phyloP scores from a whole-genome alignment of 768 basidiomycete species.

The Podaxis sp. region DNA sequence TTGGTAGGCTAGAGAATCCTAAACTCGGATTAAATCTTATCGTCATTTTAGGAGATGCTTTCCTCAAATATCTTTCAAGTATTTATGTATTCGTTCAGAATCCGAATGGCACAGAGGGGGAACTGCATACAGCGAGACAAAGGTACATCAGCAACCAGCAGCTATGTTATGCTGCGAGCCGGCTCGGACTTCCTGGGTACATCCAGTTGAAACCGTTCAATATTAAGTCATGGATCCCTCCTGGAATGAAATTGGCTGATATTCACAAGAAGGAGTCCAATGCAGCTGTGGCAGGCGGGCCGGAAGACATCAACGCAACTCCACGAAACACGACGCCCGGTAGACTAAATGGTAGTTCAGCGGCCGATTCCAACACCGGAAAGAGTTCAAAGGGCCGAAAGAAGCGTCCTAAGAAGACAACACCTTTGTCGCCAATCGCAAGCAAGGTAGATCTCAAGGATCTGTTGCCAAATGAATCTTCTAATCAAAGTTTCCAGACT shows the following conservation, averaged over 20 bases:
- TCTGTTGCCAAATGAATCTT: neutral
- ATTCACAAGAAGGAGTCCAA: neutral
- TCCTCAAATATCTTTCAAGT: constrained; percentile 75
- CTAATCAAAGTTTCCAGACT: constrained; percentile 37
- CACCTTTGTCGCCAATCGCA: neutral
- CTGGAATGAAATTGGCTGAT: constrained; percentile 11
- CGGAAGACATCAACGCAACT: neutral
- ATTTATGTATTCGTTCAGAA: constrained; percentile 70
- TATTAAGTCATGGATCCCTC: constrained; percentile 54
- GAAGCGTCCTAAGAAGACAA: constrained; percentile 3
- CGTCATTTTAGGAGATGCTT: constrained; percentile 61
- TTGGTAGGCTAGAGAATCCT: constrained; percentile 46
- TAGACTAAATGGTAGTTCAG: neutral
- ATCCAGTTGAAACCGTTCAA: constrained; percentile 71
- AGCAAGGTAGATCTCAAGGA: constrained; percentile 46
- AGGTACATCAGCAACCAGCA: constrained; percentile 72
- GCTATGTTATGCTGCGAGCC: constrained; percentile 50
- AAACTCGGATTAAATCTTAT: constrained; percentile 9
- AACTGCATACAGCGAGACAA: constrained; percentile 62
- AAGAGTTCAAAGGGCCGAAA: neutral
- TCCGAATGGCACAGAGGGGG: constrained; percentile 61
- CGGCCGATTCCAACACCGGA: neutral
- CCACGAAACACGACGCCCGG: neutral
- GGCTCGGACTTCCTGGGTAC: constrained; percentile 62
- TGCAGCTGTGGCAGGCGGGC: constrained; percentile 8